phyloP scores from a whole-genome alignment of 2,329 filamentous ascomycete genomes.

The Paracoccidioides lutzii region DNA sequence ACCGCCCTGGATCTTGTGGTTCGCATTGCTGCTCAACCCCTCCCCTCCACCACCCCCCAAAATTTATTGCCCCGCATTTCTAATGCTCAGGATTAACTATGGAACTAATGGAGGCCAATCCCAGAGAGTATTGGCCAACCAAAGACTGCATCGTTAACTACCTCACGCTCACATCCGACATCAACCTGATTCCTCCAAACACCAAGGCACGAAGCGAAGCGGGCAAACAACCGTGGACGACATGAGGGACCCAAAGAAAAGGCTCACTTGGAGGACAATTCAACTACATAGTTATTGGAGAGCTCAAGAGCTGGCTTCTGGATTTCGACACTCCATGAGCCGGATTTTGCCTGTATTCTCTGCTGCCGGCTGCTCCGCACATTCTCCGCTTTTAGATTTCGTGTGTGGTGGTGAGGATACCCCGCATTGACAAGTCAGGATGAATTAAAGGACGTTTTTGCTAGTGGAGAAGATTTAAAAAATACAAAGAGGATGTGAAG shows the following conservation, averaged over 20 bases:
- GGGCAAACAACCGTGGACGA: too few species aligned
- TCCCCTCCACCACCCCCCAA: too few species aligned
- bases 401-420: neutral
- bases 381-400: neutral
- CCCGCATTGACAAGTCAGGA: neutral
- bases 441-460: neutral
- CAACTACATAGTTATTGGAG: too few species aligned
- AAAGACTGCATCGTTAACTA: neutral
- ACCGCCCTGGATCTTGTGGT: neutral
- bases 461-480: neutral
- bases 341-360: neutral
- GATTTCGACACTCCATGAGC: neutral
- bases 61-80: neutral
- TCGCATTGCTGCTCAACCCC: neutral
- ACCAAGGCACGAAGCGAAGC: neutral
- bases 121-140: neutral
- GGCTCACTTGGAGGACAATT: too few species aligned
- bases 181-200: neutral
- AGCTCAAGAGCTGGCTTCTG: neutral
- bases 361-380: neutral
- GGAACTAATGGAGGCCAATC: neutral
- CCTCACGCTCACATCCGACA: too few species aligned
- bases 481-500: neutral
- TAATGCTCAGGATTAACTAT: neutral
- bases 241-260: too few species aligned